Evolutionary conservation across 176 grass and related monocot species (phyloP).

Genomic region (sorghum (Sorghum bicolor)): Sorghum_bicolor_NCBIv3 NC_012870.2:66408501-66409000

Average conservation of each 20-base stretch:
- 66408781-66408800: conserved; percentile 8
- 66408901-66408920: not conserved
- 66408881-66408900: not conserved
- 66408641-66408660: not conserved
- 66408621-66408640: not conserved
- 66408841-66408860: not conserved
- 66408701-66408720: conserved; percentile 22
- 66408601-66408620: not conserved
- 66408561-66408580: not conserved
- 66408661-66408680: not conserved
- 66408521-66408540: conserved; percentile 20
- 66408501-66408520: conserved; percentile 11
- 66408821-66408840: not conserved
- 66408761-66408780: conserved; percentile 72
- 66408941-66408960: not conserved
- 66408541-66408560: not conserved
- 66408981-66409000: not conserved
- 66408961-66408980: not conserved
- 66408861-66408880: not conserved
- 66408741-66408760: conserved; percentile 94
- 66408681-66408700: no score
- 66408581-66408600: not conserved
- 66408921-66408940: not conserved
- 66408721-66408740: conserved; percentile 99
- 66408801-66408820: not conserved